phyloP scores from a whole-genome alignment of 495 filamentous ascomycete genomes.

The Penicillium alfredii region DNA sequence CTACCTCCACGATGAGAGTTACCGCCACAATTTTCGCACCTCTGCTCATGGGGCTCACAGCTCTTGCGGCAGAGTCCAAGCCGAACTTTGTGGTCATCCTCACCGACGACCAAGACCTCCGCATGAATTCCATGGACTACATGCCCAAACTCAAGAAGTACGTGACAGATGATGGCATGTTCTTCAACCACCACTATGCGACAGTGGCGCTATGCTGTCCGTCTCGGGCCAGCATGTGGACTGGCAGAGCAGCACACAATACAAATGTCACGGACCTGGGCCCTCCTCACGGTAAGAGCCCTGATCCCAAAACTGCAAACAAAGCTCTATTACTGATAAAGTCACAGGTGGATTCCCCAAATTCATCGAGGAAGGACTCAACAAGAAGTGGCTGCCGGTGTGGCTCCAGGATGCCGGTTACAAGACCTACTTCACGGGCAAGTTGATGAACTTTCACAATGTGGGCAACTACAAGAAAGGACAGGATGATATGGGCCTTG shows the following conservation, averaged over 20 bases:
- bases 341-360: constrained; percentile 54
- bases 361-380: constrained; percentile 51
- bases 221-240: constrained; percentile 46
- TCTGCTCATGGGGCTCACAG: background rate
- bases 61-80: background rate
- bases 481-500: background rate
- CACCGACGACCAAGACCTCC: constrained; percentile 54
- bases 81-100: constrained; percentile 56
- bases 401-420: constrained; percentile 58
- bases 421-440: constrained; percentile 59
- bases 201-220: constrained; percentile 53
- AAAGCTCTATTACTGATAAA: background rate
- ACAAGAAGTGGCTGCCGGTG: constrained; percentile 52
- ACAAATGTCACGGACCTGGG: constrained; percentile 57
- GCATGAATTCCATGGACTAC: constrained; percentile 50
- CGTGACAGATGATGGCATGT: constrained; percentile 38
- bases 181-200: constrained; percentile 43
- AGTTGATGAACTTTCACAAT: constrained; percentile 55
- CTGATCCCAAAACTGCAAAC: background rate
- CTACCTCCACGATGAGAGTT: background rate
- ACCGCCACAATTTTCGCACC: background rate
- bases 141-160: constrained; percentile 42
- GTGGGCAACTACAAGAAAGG: constrained; percentile 42
- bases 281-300: constrained; percentile 48
- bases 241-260: constrained; percentile 55